A percentile compares a stretch with the other conserved stretches of the same genome.
These are phyloP conservation scores for Turnera subulata DNA, from an alignment of 345 rosid genomes.

Conservation along the genomic window DNA sequence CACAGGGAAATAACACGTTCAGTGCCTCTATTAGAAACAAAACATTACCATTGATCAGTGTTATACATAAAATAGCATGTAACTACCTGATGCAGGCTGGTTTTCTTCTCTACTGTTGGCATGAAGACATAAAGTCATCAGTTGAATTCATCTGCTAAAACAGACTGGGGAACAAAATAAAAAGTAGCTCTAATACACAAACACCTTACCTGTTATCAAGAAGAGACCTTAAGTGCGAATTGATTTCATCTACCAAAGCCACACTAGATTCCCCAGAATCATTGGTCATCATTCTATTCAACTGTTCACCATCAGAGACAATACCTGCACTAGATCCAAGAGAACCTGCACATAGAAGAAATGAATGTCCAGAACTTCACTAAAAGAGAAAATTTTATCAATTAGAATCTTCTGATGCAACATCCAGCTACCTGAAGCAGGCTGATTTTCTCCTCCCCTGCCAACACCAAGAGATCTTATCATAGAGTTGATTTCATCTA, in stretches of 20 bases:
- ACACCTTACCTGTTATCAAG: neutral
- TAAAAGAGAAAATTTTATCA: neutral
- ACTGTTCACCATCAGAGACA: slow-evolving; percentile 24
- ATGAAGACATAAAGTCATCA: slow-evolving; percentile 41
- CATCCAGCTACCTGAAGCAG: slow-evolving; percentile 42
- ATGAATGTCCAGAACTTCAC: neutral
- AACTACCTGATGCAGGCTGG: slow-evolving; percentile 46
- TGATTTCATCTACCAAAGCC: neutral
- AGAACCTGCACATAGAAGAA: slow-evolving; percentile 27
- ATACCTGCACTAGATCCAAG: slow-evolving; percentile 24
- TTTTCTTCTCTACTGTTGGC: slow-evolving; percentile 43
- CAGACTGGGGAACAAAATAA: slow-evolving; percentile 3
- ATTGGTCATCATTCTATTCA: neutral
- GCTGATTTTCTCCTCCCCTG: slow-evolving; percentile 48
- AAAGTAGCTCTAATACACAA: neutral
- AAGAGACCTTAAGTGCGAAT: neutral
- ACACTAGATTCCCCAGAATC: neutral
- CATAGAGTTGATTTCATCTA: slow-evolving; percentile 44
- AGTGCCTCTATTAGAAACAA: neutral
- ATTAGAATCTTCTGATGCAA: neutral
- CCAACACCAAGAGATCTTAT: slow-evolving; percentile 40
- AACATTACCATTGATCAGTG: neutral
- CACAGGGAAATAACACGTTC: neutral
- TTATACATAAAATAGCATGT: neutral
- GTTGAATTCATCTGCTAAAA: slow-evolving; percentile 38